These are phyloP conservation scores for Vigna angularis DNA, from an alignment of 306 rosid species.

Conservation along the genomic window DNA sequence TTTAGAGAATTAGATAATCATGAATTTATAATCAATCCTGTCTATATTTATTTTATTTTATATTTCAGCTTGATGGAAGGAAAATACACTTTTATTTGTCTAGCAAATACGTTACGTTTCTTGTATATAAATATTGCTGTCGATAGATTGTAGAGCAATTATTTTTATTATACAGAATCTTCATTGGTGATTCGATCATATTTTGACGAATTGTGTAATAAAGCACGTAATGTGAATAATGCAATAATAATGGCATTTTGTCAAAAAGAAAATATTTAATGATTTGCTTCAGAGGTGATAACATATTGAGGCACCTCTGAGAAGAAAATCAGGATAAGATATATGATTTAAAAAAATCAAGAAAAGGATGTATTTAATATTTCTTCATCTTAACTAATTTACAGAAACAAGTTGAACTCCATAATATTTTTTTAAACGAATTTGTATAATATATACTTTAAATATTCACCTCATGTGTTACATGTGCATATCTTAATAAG, in stretches of 20 bases:
- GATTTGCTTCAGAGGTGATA: conserved; percentile 15
- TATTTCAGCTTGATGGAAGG: no score
- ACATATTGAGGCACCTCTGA: conserved; percentile 10
- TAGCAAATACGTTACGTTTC: no score
- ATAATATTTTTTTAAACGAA: background rate
- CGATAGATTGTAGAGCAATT: background rate
- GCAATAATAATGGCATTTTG: background rate
- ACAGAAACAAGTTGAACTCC: background rate
- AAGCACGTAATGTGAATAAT: background rate
- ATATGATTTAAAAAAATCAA: background rate
- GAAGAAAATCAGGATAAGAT: conserved; percentile 17
- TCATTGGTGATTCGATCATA: background rate
- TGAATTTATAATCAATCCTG: no score
- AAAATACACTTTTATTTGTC: no score
- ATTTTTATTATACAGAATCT: background rate
- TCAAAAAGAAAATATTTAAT: conserved; percentile 1
- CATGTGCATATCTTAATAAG: conserved; percentile 4
- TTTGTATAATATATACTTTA: background rate
- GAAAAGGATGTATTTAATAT: background rate
- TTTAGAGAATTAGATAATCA: no score
- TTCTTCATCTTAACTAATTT: conserved; percentile 3
- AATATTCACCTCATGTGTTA: conserved; percentile 6
- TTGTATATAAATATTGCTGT: no score
- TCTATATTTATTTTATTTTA: no score
- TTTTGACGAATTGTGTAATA: conserved; percentile 11